Evolutionary conservation across 768 basidiomycete species (phyloP), one percentile per base, ranked within the genome.

Genomic region (Tricholoma saponaceum): DNA sequence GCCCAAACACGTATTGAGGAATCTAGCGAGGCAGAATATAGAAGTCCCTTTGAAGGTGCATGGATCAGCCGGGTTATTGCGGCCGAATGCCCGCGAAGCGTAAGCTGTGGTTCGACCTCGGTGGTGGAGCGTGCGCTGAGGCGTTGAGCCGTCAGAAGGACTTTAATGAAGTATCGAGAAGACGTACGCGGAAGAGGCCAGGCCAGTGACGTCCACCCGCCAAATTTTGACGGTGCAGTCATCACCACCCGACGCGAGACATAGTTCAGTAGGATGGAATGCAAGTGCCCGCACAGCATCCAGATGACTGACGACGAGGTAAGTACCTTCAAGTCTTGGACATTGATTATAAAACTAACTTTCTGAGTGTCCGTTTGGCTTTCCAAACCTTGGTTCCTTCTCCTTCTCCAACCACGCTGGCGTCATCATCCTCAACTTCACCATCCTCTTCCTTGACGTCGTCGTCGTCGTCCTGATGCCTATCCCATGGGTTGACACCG

Each of bases 141-240:
- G 58, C 55, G 52, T 28, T 43, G 44, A 56, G 62, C 47, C 44
- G 62, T 66, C 51, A 66, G 52, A 68, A 52, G 43, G 43, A 51
- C 52, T 53, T 20, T 33, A 20, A 32, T 53, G 50, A 58, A 55
- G 49, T 32, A 47, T 58, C 65, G 55, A 52, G 37, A 59, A 53
- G 43, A 84, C 92, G 69, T 75, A 95, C 92, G 82, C 81, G 56
- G 86, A 85, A 43, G 89, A 88, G 28, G 91, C 80, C 58, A 95
- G 76, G 63, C 83, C 79, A 39, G 84, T 76, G 14, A 89, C 81
- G 62, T 96, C 92, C 76, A 93, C 83, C 56, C 92, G 82, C 97
- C 97, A 99, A 53, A 98, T 83, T 72, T 99, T 99, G 55, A 98
- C 87, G 6, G 93, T 95, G 69, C 85, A 91, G 68, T 99, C 97